Evolutionary conservation across 2,329 filamentous ascomycete species (phyloP).

Genomic region (Escovopsis sp.): DNA sequence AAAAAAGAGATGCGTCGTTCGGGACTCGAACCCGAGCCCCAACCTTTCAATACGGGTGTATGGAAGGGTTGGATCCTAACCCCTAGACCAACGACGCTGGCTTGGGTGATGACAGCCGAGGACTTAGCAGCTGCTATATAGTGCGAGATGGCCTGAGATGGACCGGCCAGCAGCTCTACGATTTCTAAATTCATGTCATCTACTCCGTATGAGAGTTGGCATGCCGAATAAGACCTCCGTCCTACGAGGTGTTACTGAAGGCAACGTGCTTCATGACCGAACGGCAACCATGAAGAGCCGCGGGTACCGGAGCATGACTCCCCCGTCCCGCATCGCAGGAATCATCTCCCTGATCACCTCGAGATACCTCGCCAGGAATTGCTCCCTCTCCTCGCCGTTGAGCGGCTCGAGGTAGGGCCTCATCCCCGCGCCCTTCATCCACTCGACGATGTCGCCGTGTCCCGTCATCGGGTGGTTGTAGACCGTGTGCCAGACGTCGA

Average conservation of each 20-base stretch:
- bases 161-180: too few species aligned
- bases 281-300: slow-evolving; percentile 38
- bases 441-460: slow-evolving; percentile 38
- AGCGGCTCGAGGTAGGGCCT: slow-evolving; percentile 37
- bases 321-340: slow-evolving; percentile 29
- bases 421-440: slow-evolving; percentile 42
- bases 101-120: neutral
- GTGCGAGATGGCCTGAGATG: too few species aligned
- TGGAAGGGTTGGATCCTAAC: slow-evolving; percentile 1
- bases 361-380: slow-evolving; percentile 32
- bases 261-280: slow-evolving; percentile 1
- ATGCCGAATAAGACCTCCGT: neutral
- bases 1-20: neutral
- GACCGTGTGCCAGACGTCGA: slow-evolving; percentile 38
- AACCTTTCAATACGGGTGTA: neutral
- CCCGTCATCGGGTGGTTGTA: slow-evolving; percentile 37
- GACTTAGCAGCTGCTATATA: neutral
- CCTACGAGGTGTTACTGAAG: neutral
- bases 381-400: slow-evolving; percentile 20
- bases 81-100: neutral
- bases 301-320: slow-evolving; percentile 38
- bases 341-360: slow-evolving; percentile 27
- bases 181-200: too few species aligned
- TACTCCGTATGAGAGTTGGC: neutral
- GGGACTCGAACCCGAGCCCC: slow-evolving; percentile 1